phyloP scores from a whole-genome alignment of 306 rosid species.

The Rubus parviflorus region DNA sequence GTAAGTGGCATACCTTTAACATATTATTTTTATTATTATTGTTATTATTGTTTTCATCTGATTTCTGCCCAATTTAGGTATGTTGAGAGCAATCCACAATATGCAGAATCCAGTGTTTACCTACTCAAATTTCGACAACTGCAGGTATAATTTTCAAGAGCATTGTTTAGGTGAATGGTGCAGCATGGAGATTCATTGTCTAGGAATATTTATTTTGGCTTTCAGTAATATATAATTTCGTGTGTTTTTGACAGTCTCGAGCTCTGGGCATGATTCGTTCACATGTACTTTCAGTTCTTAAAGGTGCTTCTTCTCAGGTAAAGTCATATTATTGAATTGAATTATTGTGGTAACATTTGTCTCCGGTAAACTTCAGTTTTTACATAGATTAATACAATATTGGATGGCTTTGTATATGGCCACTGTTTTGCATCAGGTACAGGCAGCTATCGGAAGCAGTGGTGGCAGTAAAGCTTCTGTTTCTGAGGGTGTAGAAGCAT shows the following conservation, averaged over 20 bases:
- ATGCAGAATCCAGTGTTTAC: slow-evolving; percentile 96
- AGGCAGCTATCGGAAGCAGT: slow-evolving; percentile 78
- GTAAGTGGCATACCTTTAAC: slow-evolving; percentile 53
- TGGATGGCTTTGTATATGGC: not conserved
- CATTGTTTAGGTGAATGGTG: slow-evolving; percentile 9
- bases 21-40: not conserved
- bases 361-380: not conserved
- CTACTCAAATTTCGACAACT: slow-evolving; percentile 95
- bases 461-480: slow-evolving; percentile 66
- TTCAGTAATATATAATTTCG: slow-evolving; percentile 24
- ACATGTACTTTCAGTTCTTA: slow-evolving; percentile 81
- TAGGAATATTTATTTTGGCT: slow-evolving; percentile 18
- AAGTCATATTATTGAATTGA: slow-evolving; percentile 32
- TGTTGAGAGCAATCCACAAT: slow-evolving; percentile 90
- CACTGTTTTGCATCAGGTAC: slow-evolving; percentile 64
- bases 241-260: slow-evolving; percentile 73
- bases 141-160: slow-evolving; percentile 57
- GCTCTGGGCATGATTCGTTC: slow-evolving; percentile 95
- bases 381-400: not conserved
- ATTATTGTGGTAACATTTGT: slow-evolving; percentile 5
- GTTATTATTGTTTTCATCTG: not conserved
- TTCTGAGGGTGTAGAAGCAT: slow-evolving; percentile 98
- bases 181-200: slow-evolving; percentile 16
- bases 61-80: slow-evolving; percentile 54
- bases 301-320: slow-evolving; percentile 97